Base-by-base conservation (phyloP, 176 grass and related monocot genomes). In the Oryza meridionalis region DNA sequence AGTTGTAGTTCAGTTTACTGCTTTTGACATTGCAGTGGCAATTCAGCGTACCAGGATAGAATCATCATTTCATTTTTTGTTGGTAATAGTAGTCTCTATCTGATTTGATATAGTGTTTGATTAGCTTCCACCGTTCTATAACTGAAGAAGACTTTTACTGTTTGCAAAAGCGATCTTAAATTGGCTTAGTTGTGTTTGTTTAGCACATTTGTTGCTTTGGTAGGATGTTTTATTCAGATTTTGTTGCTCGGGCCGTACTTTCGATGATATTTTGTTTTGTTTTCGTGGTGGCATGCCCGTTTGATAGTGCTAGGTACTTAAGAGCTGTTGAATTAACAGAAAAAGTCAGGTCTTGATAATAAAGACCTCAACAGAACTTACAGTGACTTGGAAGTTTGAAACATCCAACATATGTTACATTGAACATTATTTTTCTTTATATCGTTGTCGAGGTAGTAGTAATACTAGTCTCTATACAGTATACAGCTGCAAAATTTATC, bases 161-260 rank as follows among this genome's bases (percentile, higher is more conserved):
- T 35, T 65, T 72, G 2, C 15, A 77, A 67, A 67, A 73, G 19
- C 0, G 53, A 58, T n/a, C 12, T 68, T 66, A 79, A 73, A 27
- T 49, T 67, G 45, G 4, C 73, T 69, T 40, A 13, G 38, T 17
- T 44, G 3, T 43, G 3, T 65, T 77, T 19, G 9, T 86, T 72
- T 25, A 66, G 46, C 40, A 85, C 70, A 27, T 35, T 35, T 15
- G 49, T 47, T 77, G 43, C 45, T 88, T 81, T 84, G 90, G 75
- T 92, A 84, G 65, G 75, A 58, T 2, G 19, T 46, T 78, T 45
- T 69, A 83, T 73, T 82, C 58, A 67, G 44, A 63, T 73, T 86
- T 17, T 17, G 4, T 17, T 6, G 19, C 25, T 71, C n/a, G 0
- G 1, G 25, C 21, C 24, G 68, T 67, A 35, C 42, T 53, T 76